A percentile compares a stretch with the other conserved stretches of the same genome.
phyloP scores from a whole-genome alignment of 768 basidiomycete genomes.

The Peribolospora baueri region DNA sequence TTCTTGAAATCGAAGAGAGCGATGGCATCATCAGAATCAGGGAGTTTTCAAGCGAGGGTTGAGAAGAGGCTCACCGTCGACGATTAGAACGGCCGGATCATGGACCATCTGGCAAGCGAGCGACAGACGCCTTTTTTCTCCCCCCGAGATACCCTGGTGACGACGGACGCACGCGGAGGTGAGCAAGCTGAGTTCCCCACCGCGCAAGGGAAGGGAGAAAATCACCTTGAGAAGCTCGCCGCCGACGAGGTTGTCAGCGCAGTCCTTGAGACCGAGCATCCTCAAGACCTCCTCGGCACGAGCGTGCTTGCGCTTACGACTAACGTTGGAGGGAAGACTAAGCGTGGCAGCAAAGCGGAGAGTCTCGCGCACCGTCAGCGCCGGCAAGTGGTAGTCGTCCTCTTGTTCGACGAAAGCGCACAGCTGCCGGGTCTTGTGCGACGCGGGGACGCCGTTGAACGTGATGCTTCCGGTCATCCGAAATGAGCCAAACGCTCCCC shows the following conservation, averaged over 20 bases:
- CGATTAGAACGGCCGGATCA: conserved; percentile 23
- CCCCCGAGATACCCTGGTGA: conserved; percentile 26
- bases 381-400: conserved; percentile 23
- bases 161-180: not conserved
- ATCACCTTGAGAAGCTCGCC: conserved; percentile 18
- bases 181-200: not conserved
- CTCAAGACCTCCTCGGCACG: conserved; percentile 27
- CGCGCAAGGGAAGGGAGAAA: not conserved
- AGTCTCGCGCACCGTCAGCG: conserved; percentile 20
- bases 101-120: conserved; percentile 24
- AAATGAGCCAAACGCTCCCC: conserved; percentile 19
- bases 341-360: conserved; percentile 24
- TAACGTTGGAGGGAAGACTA: conserved; percentile 19
- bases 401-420: conserved; percentile 23
- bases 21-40: not conserved
- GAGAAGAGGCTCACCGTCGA: conserved; percentile 12
- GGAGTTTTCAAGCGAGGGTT: not conserved
- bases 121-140: conserved; percentile 28
- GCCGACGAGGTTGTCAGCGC: conserved; percentile 27
- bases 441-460: conserved; percentile 15
- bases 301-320: conserved; percentile 19
- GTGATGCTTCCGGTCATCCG: conserved; percentile 15
- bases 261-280: conserved; percentile 27
- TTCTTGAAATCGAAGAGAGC: conserved; percentile 2
- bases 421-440: conserved; percentile 5